Evolutionary conservation across 495 filamentous ascomycete genomes (phyloP), one percentile per base, ranked within the genome.

Genomic region (Chaetomium cochliodes): DNA sequence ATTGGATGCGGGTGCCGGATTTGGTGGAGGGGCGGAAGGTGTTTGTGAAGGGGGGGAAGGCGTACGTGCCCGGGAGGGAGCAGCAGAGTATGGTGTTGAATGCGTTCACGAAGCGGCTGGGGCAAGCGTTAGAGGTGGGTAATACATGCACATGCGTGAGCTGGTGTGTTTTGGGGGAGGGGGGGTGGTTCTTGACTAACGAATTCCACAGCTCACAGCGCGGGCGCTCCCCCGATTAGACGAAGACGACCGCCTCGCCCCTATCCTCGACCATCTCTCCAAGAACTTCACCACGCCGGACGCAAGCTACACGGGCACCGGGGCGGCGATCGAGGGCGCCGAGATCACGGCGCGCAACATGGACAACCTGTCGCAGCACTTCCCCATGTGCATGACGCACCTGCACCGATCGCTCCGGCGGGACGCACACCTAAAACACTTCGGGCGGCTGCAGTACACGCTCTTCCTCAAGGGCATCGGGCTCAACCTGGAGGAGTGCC

Each of bases 381-480:
- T 97, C 83, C 96, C 96, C 0, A 81, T 93, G 23, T 99, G 96
- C 76, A 98, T 98, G 96, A 85, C 86, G 30, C 89, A 92, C 71
- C 81, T 98, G 49, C 96, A 99, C 74, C 86, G 84, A 55, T 88
- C 85, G 13, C 80, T 99, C 22, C 88, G 91, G 62, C 88, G 90
- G 66, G 92, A 93, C 73, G 86, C 87, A 37, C 90, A 98, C 63
- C 80, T 99, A 58, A 97, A 96, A 72, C 93, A 99, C 75, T 96
- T 82, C 68, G 96, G 92, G 18, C 91, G 96, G 65, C 83, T 97
- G 23, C 96, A 99, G 78, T 99, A 98, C 80, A 90, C 89, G 0
- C 85, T 99, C 22, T 99, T 99, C 84, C 84, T 99, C 63, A 99
- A 99, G 80, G 96, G 96, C 39, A 91, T 99, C 65, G 96, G 96